Evolutionary conservation across 2,329 filamentous ascomycete species (phyloP).

Genomic region (Curvularia eragrostidis): DNA sequence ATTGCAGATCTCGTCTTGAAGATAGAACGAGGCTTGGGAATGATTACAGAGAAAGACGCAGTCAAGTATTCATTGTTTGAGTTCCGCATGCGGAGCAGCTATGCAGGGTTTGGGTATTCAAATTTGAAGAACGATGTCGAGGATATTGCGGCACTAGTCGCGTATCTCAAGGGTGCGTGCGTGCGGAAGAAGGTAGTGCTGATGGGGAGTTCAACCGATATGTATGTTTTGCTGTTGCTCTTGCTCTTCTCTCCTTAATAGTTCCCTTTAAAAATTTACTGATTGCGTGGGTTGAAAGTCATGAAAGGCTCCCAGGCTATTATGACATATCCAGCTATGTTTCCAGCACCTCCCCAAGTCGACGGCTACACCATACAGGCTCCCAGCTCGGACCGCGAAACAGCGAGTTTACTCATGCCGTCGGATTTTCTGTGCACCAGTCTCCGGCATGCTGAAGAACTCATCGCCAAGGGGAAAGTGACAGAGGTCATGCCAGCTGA

Average conservation of each 20-base stretch:
- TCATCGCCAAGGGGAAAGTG: constrained; percentile 15
- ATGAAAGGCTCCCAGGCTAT: constrained; percentile 26
- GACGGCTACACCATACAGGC: constrained; percentile 25
- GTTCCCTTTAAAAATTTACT: neutral
- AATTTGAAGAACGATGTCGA: constrained; percentile 25
- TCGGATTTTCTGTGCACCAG: constrained; percentile 9
- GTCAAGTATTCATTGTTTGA: constrained; percentile 24
- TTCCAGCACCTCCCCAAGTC: constrained; percentile 2
- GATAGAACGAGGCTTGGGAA: neutral
- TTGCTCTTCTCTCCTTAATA: neutral
- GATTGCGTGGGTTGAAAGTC: too few relatives aligned
- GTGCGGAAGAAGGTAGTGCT: neutral
- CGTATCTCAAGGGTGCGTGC: constrained; percentile 14
- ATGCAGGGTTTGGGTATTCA: constrained; percentile 28
- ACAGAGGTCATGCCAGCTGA: constrained; percentile 14
- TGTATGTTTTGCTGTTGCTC: neutral
- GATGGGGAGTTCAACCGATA: constrained; percentile 7
- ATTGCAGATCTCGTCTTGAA: constrained; percentile 11
- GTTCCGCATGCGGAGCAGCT: constrained; percentile 29
- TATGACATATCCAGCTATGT: constrained; percentile 16
- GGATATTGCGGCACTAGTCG: constrained; percentile 23
- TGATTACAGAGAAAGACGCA: neutral
- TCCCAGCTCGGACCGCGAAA: constrained; percentile 27
- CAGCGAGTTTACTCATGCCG: constrained; percentile 23
- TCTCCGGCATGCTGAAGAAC: constrained; percentile 13